These are phyloP conservation scores for Cytospora chrysosperma DNA, from an alignment of 2,329 filamentous ascomycete species.

Conservation along the genomic window DNA sequence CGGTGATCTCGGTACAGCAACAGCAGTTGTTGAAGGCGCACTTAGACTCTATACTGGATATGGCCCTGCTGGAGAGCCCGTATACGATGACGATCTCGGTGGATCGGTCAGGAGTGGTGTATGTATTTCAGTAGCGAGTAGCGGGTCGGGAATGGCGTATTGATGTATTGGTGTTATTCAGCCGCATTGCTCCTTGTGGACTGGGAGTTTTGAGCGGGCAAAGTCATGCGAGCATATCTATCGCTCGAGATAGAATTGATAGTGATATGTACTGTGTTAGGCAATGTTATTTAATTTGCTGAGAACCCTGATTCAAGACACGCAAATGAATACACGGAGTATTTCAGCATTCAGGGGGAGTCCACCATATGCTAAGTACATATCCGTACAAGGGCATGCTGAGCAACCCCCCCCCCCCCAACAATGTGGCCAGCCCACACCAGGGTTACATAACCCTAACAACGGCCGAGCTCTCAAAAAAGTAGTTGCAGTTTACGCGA, in stretches of 20 bases:
- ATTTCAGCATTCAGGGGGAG: neutral
- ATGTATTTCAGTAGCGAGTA: constrained; percentile 67
- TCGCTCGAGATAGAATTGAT: neutral
- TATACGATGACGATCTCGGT: constrained; percentile 92
- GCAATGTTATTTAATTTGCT: neutral
- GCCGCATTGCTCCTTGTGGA: neutral
- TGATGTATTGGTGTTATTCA: neutral
- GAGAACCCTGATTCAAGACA: no score
- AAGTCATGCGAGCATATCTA: neutral
- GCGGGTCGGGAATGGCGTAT: constrained; percentile 5
- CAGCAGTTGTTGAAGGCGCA: constrained; percentile 83
- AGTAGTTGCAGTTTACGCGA: constrained; percentile 14
- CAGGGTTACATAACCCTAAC: neutral
- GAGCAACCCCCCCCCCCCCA: neutral
- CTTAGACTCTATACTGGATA: constrained; percentile 82
- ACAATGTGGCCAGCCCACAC: no score
- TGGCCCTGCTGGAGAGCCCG: constrained; percentile 82
- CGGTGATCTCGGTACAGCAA: constrained; percentile 84
- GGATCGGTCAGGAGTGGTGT: constrained; percentile 85
- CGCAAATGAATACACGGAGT: no score
- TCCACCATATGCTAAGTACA: neutral
- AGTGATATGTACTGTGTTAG: neutral
- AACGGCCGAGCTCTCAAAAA: neutral
- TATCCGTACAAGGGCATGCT: neutral
- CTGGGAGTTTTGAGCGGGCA: neutral